Conservation (phyloP, 169 alveolate genomes). For the Cryptosporidium baileyi region DNA sequence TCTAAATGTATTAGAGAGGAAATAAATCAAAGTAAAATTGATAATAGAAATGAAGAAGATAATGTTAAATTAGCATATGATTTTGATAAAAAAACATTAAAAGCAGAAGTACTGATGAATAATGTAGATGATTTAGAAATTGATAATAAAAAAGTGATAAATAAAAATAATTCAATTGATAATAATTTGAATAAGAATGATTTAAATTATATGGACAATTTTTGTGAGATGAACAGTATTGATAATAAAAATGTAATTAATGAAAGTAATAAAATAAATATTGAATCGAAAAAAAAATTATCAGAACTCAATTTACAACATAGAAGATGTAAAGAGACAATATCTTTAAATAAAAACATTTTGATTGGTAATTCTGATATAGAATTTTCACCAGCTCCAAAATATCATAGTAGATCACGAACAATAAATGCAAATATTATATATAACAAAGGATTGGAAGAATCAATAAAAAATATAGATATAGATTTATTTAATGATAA, state of each 20-base stretch:
- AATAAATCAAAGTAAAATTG: background rate
- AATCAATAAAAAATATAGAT: background rate
- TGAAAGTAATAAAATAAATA: background rate
- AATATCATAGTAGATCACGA: slow-evolving; percentile 31
- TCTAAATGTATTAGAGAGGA: background rate
- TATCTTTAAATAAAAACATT: background rate
- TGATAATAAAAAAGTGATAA: too few species aligned
- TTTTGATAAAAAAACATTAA: too few species aligned
- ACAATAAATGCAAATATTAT: background rate
- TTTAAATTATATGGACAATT: background rate
- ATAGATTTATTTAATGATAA: too few species aligned
- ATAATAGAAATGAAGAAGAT: background rate
- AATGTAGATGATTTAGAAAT: too few species aligned
- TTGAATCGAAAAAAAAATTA: background rate
- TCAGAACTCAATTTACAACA: background rate
- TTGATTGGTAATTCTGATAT: background rate
- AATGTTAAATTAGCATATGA: background rate
- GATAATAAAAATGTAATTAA: background rate
- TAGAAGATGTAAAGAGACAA: slow-evolving; percentile 25
- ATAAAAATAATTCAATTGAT: background rate
- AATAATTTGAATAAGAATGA: background rate
- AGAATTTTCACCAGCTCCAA: slow-evolving; percentile 68
- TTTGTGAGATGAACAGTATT: background rate
- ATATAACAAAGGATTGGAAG: background rate
- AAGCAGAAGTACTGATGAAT: background rate